Conservation (phyloP, 352 stramenopile genomes). For the Thraustochytrium striatum region DNA sequence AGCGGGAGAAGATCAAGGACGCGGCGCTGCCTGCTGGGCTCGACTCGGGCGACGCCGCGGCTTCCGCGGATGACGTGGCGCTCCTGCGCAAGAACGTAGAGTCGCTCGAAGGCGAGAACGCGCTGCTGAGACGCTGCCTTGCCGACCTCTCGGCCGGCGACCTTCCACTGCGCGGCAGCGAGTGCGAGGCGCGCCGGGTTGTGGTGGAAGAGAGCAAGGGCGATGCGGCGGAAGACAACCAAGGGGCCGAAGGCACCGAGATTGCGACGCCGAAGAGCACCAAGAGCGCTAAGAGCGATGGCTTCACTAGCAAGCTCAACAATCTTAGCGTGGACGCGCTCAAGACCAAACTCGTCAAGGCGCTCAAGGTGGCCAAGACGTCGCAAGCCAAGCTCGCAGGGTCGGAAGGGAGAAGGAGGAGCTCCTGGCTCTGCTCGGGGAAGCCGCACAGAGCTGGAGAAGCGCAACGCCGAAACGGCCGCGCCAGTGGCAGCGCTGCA, state of each 20-base stretch:
- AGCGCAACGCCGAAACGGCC: not conserved
- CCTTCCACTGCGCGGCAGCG: not conserved
- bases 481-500: not conserved
- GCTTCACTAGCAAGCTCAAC: slow-evolving; percentile 24
- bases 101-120: slow-evolving; percentile 9
- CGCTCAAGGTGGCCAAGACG: slow-evolving; percentile 33
- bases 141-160: not conserved
- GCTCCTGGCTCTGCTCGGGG: not conserved
- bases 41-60: not conserved
- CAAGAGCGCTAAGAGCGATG: not conserved
- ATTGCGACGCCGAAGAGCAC: not conserved
- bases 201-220: not conserved
- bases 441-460: not conserved
- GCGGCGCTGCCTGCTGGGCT: not conserved
- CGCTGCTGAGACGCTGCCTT: not conserved
- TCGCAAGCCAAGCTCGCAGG: slow-evolving; percentile 21
- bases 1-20: not conserved
- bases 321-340: slow-evolving; percentile 32
- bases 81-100: slow-evolving; percentile 9
- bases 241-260: not conserved
- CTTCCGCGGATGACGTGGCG: not conserved
- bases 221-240: not conserved
- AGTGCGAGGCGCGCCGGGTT: too few relatives aligned
- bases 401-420: not conserved
- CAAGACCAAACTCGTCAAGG: slow-evolving; percentile 23